These are phyloP conservation scores for Sarocladiaceae sp. DNA, from an alignment of 2,329 filamentous ascomycete genomes.

Conservation along the genomic window DNA sequence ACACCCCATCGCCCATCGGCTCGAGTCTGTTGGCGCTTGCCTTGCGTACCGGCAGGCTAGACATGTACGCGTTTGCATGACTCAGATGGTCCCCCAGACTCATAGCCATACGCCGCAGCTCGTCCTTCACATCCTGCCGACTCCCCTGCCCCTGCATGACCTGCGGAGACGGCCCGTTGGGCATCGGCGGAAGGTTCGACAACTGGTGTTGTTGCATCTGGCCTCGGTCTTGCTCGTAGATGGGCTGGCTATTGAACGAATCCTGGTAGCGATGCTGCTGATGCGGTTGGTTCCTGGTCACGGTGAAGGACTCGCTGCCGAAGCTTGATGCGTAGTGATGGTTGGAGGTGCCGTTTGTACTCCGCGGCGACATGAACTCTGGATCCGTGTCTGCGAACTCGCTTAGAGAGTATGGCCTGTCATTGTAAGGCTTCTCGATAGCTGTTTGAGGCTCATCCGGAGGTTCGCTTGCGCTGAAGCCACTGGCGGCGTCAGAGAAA, in stretches of 20 bases:
- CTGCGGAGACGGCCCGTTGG: slow-evolving; percentile 39
- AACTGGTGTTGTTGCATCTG: slow-evolving; percentile 16
- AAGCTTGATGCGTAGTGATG: slow-evolving; percentile 1
- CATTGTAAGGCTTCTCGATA: slow-evolving; percentile 11
- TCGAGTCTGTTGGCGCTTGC: slow-evolving; percentile 25
- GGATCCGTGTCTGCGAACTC: slow-evolving; percentile 35
- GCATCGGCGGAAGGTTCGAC: slow-evolving; percentile 28
- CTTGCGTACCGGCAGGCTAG: slow-evolving; percentile 30
- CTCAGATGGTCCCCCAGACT: slow-evolving; percentile 42
- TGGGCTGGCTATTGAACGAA: background rate
- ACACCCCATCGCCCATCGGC: background rate
- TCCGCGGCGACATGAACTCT: slow-evolving; percentile 27
- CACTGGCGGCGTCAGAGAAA: slow-evolving; percentile 32
- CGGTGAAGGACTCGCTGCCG: slow-evolving; percentile 13
- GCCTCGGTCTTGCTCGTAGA: slow-evolving; percentile 14
- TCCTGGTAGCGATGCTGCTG: slow-evolving; percentile 3
- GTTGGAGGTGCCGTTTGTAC: slow-evolving; percentile 14
- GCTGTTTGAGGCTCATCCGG: slow-evolving; percentile 11
- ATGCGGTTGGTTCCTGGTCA: slow-evolving; percentile 5
- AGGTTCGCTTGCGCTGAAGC: slow-evolving; percentile 21
- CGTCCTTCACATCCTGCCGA: slow-evolving; percentile 42
- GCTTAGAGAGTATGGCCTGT: slow-evolving; percentile 31
- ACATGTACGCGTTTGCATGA: slow-evolving; percentile 38
- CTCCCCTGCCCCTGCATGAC: slow-evolving; percentile 51
- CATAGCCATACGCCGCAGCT: slow-evolving; percentile 44